Conservation (phyloP, 495 filamentous ascomycete genomes). For the Penicillium soppii region DNA sequence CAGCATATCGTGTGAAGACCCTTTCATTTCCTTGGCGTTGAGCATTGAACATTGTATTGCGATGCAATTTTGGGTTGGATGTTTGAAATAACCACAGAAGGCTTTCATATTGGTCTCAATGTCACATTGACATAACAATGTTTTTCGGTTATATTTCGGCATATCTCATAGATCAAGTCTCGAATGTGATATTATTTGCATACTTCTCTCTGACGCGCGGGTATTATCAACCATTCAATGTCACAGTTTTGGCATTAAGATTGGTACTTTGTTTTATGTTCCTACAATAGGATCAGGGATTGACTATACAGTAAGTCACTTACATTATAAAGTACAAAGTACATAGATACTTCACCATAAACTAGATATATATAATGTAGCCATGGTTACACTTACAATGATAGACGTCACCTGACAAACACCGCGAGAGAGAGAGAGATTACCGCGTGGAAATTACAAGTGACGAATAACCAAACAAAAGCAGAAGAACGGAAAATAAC, state of each 20-base stretch:
- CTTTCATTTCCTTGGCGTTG: constrained; percentile 1
- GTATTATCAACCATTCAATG: neutral
- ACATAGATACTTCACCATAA: too few species aligned
- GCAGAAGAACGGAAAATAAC: neutral
- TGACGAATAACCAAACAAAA: too few species aligned
- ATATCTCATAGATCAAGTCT: neutral
- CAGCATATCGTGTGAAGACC: neutral
- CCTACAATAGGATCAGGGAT: too few species aligned
- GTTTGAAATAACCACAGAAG: neutral
- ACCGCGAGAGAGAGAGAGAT: too few species aligned
- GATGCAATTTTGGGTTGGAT: constrained; percentile 7
- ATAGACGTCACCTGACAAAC: too few species aligned
- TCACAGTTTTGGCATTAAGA: neutral
- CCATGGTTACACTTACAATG: too few species aligned
- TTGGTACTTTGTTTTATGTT: too few species aligned
- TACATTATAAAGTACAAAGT: too few species aligned
- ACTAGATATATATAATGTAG: too few species aligned
- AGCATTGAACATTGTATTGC: neutral
- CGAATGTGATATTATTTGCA: constrained; percentile 7
- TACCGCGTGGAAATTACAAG: neutral
- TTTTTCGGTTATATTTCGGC: neutral
- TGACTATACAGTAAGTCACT: too few species aligned
- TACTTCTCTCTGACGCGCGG: constrained; percentile 1
- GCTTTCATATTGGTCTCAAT: neutral
- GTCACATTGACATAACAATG: neutral